Evolutionary conservation across 805 yeast genomes (phyloP).

Genomic region (Suhomyces tanzawaensis): DNA sequence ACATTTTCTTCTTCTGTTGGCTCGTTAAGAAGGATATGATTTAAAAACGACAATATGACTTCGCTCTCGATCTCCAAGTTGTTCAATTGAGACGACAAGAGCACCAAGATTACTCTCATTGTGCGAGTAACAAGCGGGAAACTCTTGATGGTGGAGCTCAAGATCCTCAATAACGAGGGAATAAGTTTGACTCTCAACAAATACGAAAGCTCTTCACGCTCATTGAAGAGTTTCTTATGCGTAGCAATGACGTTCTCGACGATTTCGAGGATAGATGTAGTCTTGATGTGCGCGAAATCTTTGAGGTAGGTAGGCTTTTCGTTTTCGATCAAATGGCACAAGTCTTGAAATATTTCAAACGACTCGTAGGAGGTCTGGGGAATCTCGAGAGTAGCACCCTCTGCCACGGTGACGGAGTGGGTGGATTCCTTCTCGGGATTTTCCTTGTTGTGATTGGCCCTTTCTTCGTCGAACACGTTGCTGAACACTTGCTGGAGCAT

Average conservation of each 20-base stretch:
- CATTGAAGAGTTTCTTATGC: constrained; percentile 53
- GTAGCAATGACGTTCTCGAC: constrained; percentile 74
- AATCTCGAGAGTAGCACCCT: constrained; percentile 41
- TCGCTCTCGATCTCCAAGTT: constrained; percentile 75
- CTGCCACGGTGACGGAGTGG: constrained; percentile 42
- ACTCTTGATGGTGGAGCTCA: constrained; percentile 50
- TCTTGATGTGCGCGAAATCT: constrained; percentile 54
- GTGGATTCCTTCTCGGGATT: not conserved
- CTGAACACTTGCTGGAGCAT: constrained; percentile 84
- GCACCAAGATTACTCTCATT: constrained; percentile 62
- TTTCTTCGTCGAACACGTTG: constrained; percentile 60
- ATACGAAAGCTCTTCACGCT: constrained; percentile 62
- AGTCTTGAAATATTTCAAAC: constrained; percentile 63
- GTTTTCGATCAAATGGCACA: constrained; percentile 65
- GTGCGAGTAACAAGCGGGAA: constrained; percentile 76
- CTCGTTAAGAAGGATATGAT: constrained; percentile 64
- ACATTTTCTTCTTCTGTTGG: constrained; percentile 37
- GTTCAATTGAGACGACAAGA: constrained; percentile 56
- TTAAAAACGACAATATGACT: constrained; percentile 70
- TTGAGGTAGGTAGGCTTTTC: constrained; percentile 55
- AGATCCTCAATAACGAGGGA: constrained; percentile 69
- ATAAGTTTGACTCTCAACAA: constrained; percentile 66
- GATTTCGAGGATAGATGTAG: constrained; percentile 70
- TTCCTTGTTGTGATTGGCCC: not conserved
- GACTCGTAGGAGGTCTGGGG: constrained; percentile 65